These are phyloP conservation scores for Rosa lucieae DNA, from an alignment of 306 rosid species.

Conservation along the genomic window DNA sequence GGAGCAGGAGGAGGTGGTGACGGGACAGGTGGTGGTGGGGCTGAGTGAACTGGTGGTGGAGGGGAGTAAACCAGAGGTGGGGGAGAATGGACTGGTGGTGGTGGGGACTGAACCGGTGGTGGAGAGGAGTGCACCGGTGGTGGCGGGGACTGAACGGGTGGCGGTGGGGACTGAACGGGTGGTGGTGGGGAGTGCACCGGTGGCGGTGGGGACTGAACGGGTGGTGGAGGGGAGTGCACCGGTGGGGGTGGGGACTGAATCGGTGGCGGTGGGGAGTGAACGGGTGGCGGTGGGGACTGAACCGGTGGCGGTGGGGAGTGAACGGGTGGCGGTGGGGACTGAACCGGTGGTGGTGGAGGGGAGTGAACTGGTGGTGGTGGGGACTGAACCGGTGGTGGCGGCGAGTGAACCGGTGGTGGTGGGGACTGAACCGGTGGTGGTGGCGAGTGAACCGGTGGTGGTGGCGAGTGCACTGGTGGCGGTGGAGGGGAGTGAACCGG, in stretches of 20 bases:
- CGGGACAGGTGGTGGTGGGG: constrained; percentile 2
- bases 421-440: no score
- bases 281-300: constrained; percentile 16
- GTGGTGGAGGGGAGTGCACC: neutral
- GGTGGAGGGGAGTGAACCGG: no score
- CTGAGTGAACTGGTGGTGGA: neutral
- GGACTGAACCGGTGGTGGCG: no score
- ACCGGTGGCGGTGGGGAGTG: constrained; percentile 25
- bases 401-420: no score
- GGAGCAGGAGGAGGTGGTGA: neutral
- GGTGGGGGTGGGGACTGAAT: constrained; percentile 17
- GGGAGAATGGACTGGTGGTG: constrained; percentile 6
- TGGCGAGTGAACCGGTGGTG: no score
- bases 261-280: neutral
- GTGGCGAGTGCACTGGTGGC: no score
- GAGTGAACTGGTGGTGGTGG: no score
- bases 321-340: neutral
- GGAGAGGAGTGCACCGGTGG: constrained; percentile 14
- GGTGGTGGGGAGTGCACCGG: neutral
- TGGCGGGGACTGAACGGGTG: neutral
- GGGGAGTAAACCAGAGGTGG: constrained; percentile 16
- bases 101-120: constrained; percentile 15
- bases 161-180: constrained; percentile 7
- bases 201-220: neutral
- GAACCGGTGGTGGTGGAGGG: neutral